Evolutionary conservation across 2,329 filamentous ascomycete species (phyloP), one percentile per base, ranked within the genome.

Genomic region (Pseudogymnoascus sp.): DNA sequence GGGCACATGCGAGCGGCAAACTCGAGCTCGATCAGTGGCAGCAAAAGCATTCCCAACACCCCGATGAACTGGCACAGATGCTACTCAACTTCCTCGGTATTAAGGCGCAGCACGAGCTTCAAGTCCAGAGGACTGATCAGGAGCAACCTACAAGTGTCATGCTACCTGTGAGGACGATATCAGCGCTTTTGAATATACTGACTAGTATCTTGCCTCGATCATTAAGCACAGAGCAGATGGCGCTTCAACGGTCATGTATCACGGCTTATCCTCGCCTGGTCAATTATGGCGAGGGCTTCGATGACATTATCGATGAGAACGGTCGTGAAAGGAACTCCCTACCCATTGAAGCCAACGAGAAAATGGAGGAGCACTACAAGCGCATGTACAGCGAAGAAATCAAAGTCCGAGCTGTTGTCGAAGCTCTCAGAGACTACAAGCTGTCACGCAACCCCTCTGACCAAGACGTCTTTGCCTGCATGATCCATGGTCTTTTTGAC

Each of bases 291-390:
- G 91, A 96, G 75, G 92, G 90, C 3, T 92, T 89, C 65, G 92
- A 99, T 74, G 90, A 94, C 63, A 86, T 97, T 42, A 92, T 99
- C 66, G 91, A 97, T 70, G 81, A 82, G 8, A 96, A 95, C 71
- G 89, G 91, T 48, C 84, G 86, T 68, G 84, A 88, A 17, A 87
- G 90, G n/a, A 96, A 97, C 70, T 82, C 84, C 1, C 81, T 99
- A 1, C 88, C 92, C 0, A 80, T 84, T 17, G 85, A 87, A 21
- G 91, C 93, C 61, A 92, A 96, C 68, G 85, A 84, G 66, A 90
- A 91, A 73, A 99, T 99, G 94, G 92, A 97, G 71, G 91, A 97
- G 67, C 88, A 96, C 66, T 99, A 97, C 74, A 97, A 96, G 75
- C 90, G 90, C 71, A 97, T 99, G 92, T 99, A 99, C 73, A 90